Evolutionary conservation across 345 rosid genomes (phyloP), one percentile per base, ranked within the genome.

Genomic region (Streptanthus diversifolius): DNA sequence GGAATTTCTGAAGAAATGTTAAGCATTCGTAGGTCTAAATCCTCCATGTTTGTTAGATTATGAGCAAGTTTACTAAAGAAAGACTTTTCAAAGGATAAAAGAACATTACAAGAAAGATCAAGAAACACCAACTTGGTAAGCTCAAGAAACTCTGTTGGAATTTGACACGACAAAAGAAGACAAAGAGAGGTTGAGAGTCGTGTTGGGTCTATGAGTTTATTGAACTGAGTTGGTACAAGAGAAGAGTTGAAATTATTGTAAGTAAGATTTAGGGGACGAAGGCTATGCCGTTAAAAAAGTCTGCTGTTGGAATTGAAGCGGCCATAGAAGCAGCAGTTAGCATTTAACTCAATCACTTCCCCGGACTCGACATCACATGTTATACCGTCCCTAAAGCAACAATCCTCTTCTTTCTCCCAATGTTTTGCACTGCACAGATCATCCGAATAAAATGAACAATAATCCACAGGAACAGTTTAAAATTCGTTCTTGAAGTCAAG

Each of bases 1-100:
- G 66, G 66, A 5, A 62, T 41, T 41, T 62, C 36, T 62, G 52
- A 62, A n/a, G 66, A 62, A 62, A 62, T 62, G 35, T 43, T 32
- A 2, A 59, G 48, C 43, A 22, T 8, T 5, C 12, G 1, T 13
- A 59, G 48, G 65, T 59, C 22, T 6, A 59, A 40, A 19, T 59
- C 64, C 30, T 21, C 19, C 1, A 59, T 19, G 33, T 59, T 37
- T 59, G 33, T 59, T 12, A 59, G 12, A 14, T 14, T 59, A 6
- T 22, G 47, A 11, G 8, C 2, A 37, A 59, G 25, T 2, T 35
- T 58, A 30, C 1, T 21, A 1, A 36, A 37, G 19, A 58, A 36
- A 3, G 45, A 19, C 17, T 58, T 36, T 11, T 54, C 7, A n/a
- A 17, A 33, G 9, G 60, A 54, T 8, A 54, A 30, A 30, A 7